Conservation (phyloP, 2,329 filamentous ascomycete genomes). For the Ophiostoma tasmaniense region DNA sequence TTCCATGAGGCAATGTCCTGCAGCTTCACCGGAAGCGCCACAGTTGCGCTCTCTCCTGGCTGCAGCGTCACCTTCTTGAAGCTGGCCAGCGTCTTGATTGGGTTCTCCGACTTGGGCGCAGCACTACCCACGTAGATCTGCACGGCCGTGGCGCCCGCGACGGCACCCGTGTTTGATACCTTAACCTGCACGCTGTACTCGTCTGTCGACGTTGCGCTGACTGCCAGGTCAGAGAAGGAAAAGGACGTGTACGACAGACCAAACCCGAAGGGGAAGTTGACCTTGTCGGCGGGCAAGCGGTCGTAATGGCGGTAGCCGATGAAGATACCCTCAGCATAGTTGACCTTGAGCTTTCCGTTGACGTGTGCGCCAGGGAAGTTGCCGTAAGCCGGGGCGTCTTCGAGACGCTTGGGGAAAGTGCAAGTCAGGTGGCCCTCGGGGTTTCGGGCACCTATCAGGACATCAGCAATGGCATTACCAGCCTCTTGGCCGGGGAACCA, state of each 20-base stretch:
- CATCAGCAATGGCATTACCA: constrained; percentile 9
- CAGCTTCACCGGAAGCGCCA: neutral
- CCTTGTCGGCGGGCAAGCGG: constrained; percentile 35
- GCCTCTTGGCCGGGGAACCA: constrained; percentile 11
- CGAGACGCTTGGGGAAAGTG: constrained; percentile 53
- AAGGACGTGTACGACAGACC: constrained; percentile 40
- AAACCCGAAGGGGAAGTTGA: constrained; percentile 70
- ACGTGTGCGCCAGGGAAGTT: constrained; percentile 53
- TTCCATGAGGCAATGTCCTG: neutral
- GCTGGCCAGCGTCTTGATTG: neutral
- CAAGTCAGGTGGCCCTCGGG: neutral
- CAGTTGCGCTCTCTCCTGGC: neutral
- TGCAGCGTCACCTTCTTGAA: neutral
- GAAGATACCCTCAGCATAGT: constrained; percentile 75
- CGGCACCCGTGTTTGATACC: neutral
- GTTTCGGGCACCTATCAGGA: neutral
- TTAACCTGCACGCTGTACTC: neutral
- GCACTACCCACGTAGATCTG: neutral
- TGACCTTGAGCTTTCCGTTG: constrained; percentile 53
- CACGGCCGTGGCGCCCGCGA: neutral
- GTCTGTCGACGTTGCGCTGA: neutral
- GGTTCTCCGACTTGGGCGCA: neutral
- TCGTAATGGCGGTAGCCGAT: constrained; percentile 80
- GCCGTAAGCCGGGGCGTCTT: constrained; percentile 67
- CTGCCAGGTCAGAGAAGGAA: neutral